Evolutionary conservation across 352 stramenopile species (phyloP).

Genomic region (Bremia lactucae): DNA sequence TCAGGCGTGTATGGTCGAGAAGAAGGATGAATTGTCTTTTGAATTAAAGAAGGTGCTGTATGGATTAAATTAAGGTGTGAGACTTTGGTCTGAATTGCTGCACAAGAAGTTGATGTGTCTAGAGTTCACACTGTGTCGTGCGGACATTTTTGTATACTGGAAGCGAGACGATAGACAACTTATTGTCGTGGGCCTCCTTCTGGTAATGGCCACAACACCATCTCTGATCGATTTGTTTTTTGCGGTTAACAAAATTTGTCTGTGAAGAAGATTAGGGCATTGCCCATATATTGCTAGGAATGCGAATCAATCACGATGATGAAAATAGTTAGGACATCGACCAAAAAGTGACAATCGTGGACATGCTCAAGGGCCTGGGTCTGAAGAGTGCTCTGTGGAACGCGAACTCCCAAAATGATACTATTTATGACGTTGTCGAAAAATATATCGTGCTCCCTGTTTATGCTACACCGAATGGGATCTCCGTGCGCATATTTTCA

Average conservation of each 20-base stretch:
- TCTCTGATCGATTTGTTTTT: slow-evolving; percentile 1
- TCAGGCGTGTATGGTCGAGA: too few relatives aligned
- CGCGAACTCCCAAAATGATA: not conserved
- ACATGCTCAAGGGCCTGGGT: slow-evolving; percentile 5
- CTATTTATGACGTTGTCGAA: too few relatives aligned
- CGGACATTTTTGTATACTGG: slow-evolving; percentile 22
- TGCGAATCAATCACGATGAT: slow-evolving; percentile 6
- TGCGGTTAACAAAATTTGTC: not conserved
- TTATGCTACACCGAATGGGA: too few relatives aligned
- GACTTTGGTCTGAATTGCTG: slow-evolving; percentile 20
- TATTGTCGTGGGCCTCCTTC: slow-evolving; percentile 7
- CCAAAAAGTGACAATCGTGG: slow-evolving; percentile 8
- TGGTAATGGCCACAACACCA: slow-evolving; percentile 10
- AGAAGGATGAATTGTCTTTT: slow-evolving; percentile 2
- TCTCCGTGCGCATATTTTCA: not conserved
- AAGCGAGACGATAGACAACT: not conserved
- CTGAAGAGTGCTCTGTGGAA: slow-evolving; percentile 7
- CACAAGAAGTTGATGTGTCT: slow-evolving; percentile 9
- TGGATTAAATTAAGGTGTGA: slow-evolving; percentile 17
- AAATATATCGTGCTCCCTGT: too few relatives aligned
- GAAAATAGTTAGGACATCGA: slow-evolving; percentile 5
- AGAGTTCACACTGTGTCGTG: slow-evolving; percentile 6
- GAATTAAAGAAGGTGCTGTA: slow-evolving; percentile 20
- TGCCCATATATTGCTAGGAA: slow-evolving; percentile 19
- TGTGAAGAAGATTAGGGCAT: slow-evolving; percentile 17